Base-by-base conservation (phyloP, 495 filamentous ascomycete genomes). In the Penicillium paxilli region DNA sequence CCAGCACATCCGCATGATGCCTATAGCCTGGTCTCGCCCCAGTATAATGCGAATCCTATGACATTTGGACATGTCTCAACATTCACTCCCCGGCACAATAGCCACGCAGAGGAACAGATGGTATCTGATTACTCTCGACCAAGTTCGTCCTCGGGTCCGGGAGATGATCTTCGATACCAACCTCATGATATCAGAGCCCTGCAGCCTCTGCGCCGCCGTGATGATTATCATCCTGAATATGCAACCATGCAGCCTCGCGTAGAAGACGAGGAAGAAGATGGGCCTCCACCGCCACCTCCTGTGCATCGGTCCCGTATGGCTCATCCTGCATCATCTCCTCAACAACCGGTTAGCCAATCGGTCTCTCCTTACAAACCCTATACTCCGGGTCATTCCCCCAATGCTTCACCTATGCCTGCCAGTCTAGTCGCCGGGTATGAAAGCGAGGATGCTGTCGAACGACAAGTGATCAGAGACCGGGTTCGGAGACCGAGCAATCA, bases 351-450 rank as follows among this genome's bases (percentile, higher is more conserved):
- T 40, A 61, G 47, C 51, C 65, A 37, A 44, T 58, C 40, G 21
- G n/a, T 22, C 21, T 56, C 67, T 8, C 52, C 60, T 16, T 75
- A 77, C 61, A 54, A 66, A 35, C 57, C 71, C 48, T 77, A 77
- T 54, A 65, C 54, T 16, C 65, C 68, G 46, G 66, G 64, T 21
- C 66, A 67, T 38, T 51, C 65, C n/a, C 54, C 63, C 33, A 63
- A 67, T 35, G 58, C 68, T 6, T 71, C 83, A 10, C 55, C 76
- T 10, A 77, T 90, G 54, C 88, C 88, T 1, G 68, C 83, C 19
- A 89, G 86, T 40, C 71, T 92, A 19, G 83, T 90, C 48, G 82
- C 88, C 22, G 88, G 88, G 2, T 83, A 88, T 55, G 86, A 88
- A 60, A 76, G 80, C 8, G 81, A 83, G 20, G 83, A 85, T 35